These are phyloP conservation scores for Hyaloperonospora brassicae DNA, from an alignment of 352 stramenopile genomes.

Conservation along the genomic window DNA sequence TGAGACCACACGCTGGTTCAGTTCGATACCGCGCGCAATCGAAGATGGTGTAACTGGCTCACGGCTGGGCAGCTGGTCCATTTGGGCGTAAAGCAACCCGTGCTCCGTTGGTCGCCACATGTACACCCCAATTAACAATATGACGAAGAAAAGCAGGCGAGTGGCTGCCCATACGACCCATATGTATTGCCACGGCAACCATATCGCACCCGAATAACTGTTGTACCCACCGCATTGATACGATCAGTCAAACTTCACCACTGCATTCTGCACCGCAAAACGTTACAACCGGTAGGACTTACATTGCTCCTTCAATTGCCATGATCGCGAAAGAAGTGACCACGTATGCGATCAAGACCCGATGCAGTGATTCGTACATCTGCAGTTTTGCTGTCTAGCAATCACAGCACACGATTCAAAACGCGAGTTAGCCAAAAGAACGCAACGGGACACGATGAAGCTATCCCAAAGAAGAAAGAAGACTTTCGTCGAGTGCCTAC, in stretches of 20 bases:
- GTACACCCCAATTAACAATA: conserved; percentile 58
- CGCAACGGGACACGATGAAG: no score
- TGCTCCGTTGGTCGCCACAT: conserved; percentile 69
- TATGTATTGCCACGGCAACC: conserved; percentile 57
- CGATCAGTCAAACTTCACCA: neutral
- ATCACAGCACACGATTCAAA: neutral
- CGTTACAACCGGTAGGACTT: conserved; percentile 19
- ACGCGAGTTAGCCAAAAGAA: neutral
- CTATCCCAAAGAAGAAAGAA: neutral
- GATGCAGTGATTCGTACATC: conserved; percentile 63
- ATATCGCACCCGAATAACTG: conserved; percentile 65
- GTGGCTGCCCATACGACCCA: conserved; percentile 78
- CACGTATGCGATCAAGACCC: conserved; percentile 54
- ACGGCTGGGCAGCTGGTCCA: conserved; percentile 72
- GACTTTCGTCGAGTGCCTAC: conserved; percentile 14
- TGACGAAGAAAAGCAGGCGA: conserved; percentile 57
- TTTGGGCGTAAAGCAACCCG: conserved; percentile 58
- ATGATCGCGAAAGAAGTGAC: conserved; percentile 68
- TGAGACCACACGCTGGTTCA: conserved; percentile 50
- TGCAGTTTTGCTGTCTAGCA: conserved; percentile 57
- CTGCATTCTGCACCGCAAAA: neutral
- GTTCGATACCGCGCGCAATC: conserved; percentile 39
- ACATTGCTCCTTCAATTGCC: conserved; percentile 67
- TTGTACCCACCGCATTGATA: conserved; percentile 2
- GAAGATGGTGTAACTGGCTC: conserved; percentile 47